A percentile compares a stretch with the other conserved stretches of the same genome.
phyloP scores from a whole-genome alignment of 805 yeast genomes.

The Trichomonascus vanleenenianus region DNA sequence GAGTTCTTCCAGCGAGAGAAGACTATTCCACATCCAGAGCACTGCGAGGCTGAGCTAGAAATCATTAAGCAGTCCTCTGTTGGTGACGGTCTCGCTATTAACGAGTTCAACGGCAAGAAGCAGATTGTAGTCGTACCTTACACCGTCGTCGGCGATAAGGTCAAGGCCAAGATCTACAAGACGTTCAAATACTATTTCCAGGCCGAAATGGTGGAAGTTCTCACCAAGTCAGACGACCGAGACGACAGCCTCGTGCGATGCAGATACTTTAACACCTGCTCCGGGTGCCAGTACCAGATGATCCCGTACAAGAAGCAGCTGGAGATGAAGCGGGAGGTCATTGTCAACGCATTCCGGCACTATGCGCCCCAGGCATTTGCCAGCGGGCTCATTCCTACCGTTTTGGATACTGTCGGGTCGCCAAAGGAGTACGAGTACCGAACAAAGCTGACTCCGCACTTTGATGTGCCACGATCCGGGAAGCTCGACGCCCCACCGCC shows the following conservation, averaged over 20 bases:
- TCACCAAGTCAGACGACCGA: slow-evolving; percentile 36
- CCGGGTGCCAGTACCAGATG: slow-evolving; percentile 92
- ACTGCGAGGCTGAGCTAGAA: slow-evolving; percentile 49
- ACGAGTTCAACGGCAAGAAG: slow-evolving; percentile 41
- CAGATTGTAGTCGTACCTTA: slow-evolving; percentile 76
- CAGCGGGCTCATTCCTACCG: slow-evolving; percentile 40
- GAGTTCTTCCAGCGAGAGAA: slow-evolving; percentile 45
- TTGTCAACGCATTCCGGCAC: slow-evolving; percentile 71
- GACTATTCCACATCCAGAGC: slow-evolving; percentile 37
- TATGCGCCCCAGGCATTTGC: slow-evolving; percentile 46
- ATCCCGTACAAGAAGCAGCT: slow-evolving; percentile 68
- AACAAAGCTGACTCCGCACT: slow-evolving; percentile 94
- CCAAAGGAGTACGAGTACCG: slow-evolving; percentile 74
- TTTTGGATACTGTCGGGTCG: slow-evolving; percentile 61
- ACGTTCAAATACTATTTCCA: slow-evolving; percentile 70
- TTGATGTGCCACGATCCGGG: slow-evolving; percentile 58
- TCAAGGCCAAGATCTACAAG: slow-evolving; percentile 61
- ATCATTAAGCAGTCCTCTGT: slow-evolving; percentile 58
- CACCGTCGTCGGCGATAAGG: slow-evolving; percentile 79
- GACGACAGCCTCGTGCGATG: slow-evolving; percentile 61
- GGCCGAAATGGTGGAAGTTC: slow-evolving; percentile 57
- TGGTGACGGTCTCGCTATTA: slow-evolving; percentile 81
- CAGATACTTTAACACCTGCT: slow-evolving; percentile 83
- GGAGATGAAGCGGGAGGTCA: slow-evolving; percentile 61
- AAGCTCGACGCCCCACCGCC: slow-evolving; percentile 46